Evolutionary conservation across 1,284 basidiomycete genomes (phyloP).

Genomic region (Austroboletus novae-zelandiae): DNA sequence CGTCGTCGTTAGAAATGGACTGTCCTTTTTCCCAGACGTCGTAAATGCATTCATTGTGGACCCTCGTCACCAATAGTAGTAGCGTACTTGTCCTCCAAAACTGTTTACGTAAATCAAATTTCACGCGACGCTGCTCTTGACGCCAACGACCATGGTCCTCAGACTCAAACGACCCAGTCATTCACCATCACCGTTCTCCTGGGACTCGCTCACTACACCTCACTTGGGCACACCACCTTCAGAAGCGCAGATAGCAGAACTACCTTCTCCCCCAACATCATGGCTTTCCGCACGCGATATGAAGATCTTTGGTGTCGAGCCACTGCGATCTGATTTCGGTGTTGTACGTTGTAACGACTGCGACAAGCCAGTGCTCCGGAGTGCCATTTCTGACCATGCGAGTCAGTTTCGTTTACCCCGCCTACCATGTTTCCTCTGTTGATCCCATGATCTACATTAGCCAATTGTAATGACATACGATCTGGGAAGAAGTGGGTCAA

Average conservation of each 20-base stretch:
- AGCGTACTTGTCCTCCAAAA: background rate
- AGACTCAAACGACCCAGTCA: conserved; percentile 52
- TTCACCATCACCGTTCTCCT: conserved; percentile 51
- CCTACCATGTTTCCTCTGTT: background rate
- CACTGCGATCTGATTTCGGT: conserved; percentile 67
- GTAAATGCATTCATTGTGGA: too few relatives aligned
- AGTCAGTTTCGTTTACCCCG: conserved; percentile 45
- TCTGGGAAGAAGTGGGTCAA: conserved; percentile 35
- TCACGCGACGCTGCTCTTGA: background rate
- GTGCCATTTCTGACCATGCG: conserved; percentile 72
- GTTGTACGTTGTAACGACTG: conserved; percentile 79
- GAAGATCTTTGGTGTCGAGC: conserved; percentile 80
- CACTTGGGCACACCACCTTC: conserved; percentile 26
- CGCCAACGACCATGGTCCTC: conserved; percentile 46
- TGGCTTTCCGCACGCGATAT: conserved; percentile 84
- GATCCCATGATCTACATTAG: conserved; percentile 15
- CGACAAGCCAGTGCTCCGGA: conserved; percentile 71
- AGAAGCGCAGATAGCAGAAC: conserved; percentile 37
- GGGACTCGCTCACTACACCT: conserved; percentile 46
- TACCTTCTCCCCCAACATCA: conserved; percentile 70
- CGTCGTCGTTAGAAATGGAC: background rate
- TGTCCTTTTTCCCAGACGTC: background rate
- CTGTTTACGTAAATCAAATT: conserved; percentile 22
- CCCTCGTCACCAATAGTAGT: background rate
- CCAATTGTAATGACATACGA: conserved; percentile 33